These are phyloP conservation scores for Eutrema heterophyllum DNA, from an alignment of 345 rosid species.

Conservation along the genomic window DNA sequence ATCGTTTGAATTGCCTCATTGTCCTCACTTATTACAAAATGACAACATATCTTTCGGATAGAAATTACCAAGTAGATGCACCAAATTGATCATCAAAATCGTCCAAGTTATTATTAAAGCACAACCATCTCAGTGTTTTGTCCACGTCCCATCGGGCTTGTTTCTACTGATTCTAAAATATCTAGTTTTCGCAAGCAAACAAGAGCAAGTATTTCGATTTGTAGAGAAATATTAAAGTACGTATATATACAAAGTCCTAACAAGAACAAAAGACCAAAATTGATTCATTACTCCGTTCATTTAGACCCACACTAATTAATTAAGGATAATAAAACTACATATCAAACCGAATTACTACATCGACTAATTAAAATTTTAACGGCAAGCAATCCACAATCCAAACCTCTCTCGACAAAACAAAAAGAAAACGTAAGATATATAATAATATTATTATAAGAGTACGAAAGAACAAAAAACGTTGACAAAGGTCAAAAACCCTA, in stretches of 20 bases:
- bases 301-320: not conserved
- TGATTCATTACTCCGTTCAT: conserved; percentile 8
- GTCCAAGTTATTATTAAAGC: conserved; percentile 18
- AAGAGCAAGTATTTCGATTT: conserved; percentile 13
- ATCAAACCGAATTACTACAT: not conserved
- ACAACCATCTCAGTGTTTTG: conserved; percentile 13
- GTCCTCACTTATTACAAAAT: conserved; percentile 23
- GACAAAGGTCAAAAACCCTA: conserved; percentile 19
- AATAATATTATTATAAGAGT: not conserved
- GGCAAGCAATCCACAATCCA: conserved; percentile 4
- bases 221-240: not conserved
- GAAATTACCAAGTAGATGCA: conserved; percentile 4
- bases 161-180: conserved; percentile 1
- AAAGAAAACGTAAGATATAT: not conserved
- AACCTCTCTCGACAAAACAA: not conserved
- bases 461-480: not conserved
- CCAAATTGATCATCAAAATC: conserved; percentile 18
- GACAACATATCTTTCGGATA: conserved; percentile 7
- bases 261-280: not conserved
- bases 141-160: conserved; percentile 3
- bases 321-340: not conserved
- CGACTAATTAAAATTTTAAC: not conserved
- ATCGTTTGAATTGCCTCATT: conserved; percentile 7
- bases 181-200: conserved; percentile 8
- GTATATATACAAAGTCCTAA: not conserved